phyloP scores from a whole-genome alignment of 371 early-diverging fungal genomes.

The Gilbertella persicaria region DNA sequence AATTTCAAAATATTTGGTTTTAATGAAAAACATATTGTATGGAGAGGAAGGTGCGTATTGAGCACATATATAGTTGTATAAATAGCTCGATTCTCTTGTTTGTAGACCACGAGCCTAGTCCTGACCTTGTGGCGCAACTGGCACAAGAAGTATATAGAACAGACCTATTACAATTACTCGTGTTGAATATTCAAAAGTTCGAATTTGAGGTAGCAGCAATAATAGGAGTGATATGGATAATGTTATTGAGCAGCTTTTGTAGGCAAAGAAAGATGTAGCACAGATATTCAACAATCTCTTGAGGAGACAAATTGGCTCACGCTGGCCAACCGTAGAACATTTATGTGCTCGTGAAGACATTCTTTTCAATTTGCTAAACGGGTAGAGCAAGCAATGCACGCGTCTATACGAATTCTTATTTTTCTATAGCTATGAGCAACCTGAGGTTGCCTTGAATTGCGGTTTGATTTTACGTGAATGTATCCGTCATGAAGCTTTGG shows the following conservation, averaged over 20 bases:
- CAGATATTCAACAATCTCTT: constrained; percentile 96
- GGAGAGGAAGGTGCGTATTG: constrained; percentile 80
- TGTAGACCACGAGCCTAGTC: constrained; percentile 83
- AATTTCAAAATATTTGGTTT: constrained; percentile 87
- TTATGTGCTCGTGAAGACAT: constrained; percentile 82
- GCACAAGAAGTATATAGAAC: constrained; percentile 93
- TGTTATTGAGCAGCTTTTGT: no score
- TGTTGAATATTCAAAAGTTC: constrained; percentile 83
- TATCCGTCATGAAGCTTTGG: constrained; percentile 90
- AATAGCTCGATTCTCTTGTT: neutral
- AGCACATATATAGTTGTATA: neutral
- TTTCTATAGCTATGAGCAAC: constrained; percentile 80
- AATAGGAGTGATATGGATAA: no score
- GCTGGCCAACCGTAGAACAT: constrained; percentile 96
- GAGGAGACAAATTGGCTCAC: constrained; percentile 91
- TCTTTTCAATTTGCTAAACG: constrained; percentile 76
- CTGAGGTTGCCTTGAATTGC: constrained; percentile 94
- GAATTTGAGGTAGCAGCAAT: constrained; percentile 83
- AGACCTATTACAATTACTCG: constrained; percentile 83
- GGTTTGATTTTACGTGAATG: constrained; percentile 97
- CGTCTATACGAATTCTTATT: neutral
- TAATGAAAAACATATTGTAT: constrained; percentile 91
- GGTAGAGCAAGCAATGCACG: constrained; percentile 51
- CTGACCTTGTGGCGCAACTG: constrained; percentile 91
- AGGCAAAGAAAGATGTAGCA: constrained; percentile 97